Conservation (phyloP, 441 rosid species). For the Jatropha multifida region DNA sequence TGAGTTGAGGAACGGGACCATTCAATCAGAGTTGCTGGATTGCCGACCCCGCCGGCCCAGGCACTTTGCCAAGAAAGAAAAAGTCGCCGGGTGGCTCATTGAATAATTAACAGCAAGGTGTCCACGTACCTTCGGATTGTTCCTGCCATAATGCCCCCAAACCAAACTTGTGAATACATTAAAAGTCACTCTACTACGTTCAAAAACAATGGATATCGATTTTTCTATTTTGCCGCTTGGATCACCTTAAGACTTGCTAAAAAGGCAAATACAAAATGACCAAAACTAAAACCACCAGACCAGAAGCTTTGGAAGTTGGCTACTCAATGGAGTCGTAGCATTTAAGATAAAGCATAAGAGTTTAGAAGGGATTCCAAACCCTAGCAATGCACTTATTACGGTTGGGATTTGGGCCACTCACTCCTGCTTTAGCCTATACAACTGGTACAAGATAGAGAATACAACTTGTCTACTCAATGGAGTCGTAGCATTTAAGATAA, state of each 20-base stretch:
- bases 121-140: background rate
- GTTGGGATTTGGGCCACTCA: no score
- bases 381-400: no score
- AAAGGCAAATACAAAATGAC: background rate
- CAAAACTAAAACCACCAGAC: background rate
- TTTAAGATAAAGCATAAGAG: background rate
- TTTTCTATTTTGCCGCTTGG: background rate
- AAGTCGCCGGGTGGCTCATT: background rate
- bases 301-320: background rate
- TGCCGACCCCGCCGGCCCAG: slow-evolving; percentile 13
- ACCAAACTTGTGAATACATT: background rate
- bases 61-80: background rate
- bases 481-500: background rate
- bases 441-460: background rate
- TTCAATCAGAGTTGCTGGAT: background rate
- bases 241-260: background rate
- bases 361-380: background rate
- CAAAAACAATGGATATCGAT: no score
- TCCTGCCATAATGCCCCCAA: background rate
- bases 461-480: background rate
- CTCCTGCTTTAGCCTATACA: background rate
- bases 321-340: background rate
- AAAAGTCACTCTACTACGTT: background rate
- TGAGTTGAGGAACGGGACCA: background rate
- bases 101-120: background rate